Conservation (phyloP, 2,329 filamentous ascomycete species). For the Remersonia thermophila region DNA sequence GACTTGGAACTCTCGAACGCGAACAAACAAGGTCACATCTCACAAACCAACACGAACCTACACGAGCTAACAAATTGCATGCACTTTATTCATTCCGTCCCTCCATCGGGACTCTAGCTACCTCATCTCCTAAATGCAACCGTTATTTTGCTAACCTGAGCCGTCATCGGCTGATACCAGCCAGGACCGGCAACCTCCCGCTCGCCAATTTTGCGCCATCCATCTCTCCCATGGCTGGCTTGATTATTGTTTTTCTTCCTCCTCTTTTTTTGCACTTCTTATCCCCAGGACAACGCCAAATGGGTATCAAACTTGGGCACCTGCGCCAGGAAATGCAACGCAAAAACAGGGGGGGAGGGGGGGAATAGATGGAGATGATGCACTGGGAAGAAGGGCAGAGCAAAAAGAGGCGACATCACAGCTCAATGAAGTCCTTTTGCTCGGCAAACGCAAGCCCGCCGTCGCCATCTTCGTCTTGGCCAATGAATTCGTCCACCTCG, state of each 20-base stretch:
- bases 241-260: background rate
- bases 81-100: background rate
- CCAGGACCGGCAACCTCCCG: too few relatives aligned
- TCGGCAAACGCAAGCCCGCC: constrained; percentile 43
- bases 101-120: too few relatives aligned
- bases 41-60: background rate
- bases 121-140: too few relatives aligned
- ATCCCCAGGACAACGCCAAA: background rate
- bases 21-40: too few relatives aligned
- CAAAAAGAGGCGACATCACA: constrained; percentile 22
- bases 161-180: too few relatives aligned
- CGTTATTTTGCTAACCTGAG: too few relatives aligned
- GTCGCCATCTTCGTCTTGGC: constrained; percentile 32
- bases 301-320: constrained; percentile 4
- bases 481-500: constrained; percentile 53
- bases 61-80: background rate
- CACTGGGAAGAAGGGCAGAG: too few relatives aligned
- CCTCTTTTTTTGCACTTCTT: background rate
- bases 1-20: too few relatives aligned
- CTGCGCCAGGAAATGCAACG: constrained; percentile 8
- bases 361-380: constrained; percentile 8
- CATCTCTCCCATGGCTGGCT: too few relatives aligned
- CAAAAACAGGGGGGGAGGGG: too few relatives aligned
- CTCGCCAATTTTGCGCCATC: too few relatives aligned
- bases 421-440: constrained; percentile 47